Percentiles rank a stretch among this genome's conserved stretches.
Conservation (phyloP, 352 stramenopile species). For the Peronospora destructor region DNA sequence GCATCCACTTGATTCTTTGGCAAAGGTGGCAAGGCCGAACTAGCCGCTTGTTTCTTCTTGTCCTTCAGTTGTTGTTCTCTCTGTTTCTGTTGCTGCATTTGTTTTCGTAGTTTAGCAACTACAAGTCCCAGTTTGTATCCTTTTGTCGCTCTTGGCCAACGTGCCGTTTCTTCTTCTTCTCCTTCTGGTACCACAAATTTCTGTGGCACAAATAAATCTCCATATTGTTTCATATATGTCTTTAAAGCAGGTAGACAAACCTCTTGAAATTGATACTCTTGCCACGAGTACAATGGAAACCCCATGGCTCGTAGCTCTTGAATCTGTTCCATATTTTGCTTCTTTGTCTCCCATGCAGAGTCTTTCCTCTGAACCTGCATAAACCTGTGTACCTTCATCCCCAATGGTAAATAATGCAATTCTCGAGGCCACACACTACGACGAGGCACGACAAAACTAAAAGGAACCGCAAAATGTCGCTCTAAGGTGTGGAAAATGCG, state of each 20-base stretch:
- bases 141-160: slow-evolving; percentile 77
- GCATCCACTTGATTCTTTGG: slow-evolving; percentile 55
- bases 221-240: slow-evolving; percentile 71
- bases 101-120: slow-evolving; percentile 85
- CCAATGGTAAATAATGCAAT: slow-evolving; percentile 46
- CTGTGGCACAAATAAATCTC: slow-evolving; percentile 89
- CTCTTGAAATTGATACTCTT: slow-evolving; percentile 55
- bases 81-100: slow-evolving; percentile 28
- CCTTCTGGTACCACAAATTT: slow-evolving; percentile 81
- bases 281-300: slow-evolving; percentile 54
- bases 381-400: slow-evolving; percentile 50
- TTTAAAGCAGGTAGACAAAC: slow-evolving; percentile 69
- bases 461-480: slow-evolving; percentile 59
- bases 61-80: slow-evolving; percentile 13
- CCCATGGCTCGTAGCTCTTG: slow-evolving; percentile 34
- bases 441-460: slow-evolving; percentile 25
- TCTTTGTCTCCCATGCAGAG: slow-evolving; percentile 17
- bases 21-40: slow-evolving; percentile 24
- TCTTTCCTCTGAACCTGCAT: slow-evolving; percentile 29
- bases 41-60: slow-evolving; percentile 10
- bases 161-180: slow-evolving; percentile 12
- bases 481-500: slow-evolving; percentile 50
- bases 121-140: slow-evolving; percentile 81
- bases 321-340: slow-evolving; percentile 31
- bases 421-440: slow-evolving; percentile 34